Percentiles rank a stretch among this genome's conserved stretches.
Conservation (phyloP, 2,329 filamentous ascomycete species). For the Penicillium capsulatum region DNA sequence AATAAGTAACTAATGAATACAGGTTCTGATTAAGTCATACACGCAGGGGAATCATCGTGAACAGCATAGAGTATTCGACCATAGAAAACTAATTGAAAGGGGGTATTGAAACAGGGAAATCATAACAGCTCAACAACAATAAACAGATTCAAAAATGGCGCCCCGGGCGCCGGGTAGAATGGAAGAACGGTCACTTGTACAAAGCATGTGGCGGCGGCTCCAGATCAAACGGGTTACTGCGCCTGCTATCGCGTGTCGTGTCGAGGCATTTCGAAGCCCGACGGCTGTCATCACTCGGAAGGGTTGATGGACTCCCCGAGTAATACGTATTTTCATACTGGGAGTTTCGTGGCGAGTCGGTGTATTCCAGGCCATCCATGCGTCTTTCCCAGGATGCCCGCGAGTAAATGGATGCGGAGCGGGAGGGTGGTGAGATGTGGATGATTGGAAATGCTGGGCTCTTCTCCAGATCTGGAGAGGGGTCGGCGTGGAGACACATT, state of each 20-base stretch:
- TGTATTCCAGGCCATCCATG: conserved; percentile 1
- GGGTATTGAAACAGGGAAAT: too few relatives aligned
- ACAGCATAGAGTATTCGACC: too few relatives aligned
- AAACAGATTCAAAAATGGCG: neutral
- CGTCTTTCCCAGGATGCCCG: conserved; percentile 9
- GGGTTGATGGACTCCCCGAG: conserved; percentile 2
- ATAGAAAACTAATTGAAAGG: too few relatives aligned
- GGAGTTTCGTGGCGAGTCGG: conserved; percentile 8
- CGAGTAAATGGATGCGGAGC: conserved; percentile 15
- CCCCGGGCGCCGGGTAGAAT: neutral
- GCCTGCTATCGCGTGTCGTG: conserved; percentile 21
- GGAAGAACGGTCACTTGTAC: conserved; percentile 1
- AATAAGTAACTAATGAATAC: too few relatives aligned
- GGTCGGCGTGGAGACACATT: conserved; percentile 1
- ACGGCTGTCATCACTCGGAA: conserved; percentile 3
- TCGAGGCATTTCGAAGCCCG: conserved; percentile 3
- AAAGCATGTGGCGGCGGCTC: conserved; percentile 35
- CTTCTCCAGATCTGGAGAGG: conserved; percentile 1
- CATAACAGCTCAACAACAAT: too few relatives aligned
- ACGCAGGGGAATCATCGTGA: too few relatives aligned
- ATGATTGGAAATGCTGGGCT: conserved; percentile 10
- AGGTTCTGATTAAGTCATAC: too few relatives aligned
- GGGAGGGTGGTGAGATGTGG: conserved; percentile 13
- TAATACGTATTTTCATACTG: conserved; percentile 4
- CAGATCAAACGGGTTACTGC: conserved; percentile 37